Conservation (phyloP, 352 stramenopile species). For the Phytophthora vignae region DNA sequence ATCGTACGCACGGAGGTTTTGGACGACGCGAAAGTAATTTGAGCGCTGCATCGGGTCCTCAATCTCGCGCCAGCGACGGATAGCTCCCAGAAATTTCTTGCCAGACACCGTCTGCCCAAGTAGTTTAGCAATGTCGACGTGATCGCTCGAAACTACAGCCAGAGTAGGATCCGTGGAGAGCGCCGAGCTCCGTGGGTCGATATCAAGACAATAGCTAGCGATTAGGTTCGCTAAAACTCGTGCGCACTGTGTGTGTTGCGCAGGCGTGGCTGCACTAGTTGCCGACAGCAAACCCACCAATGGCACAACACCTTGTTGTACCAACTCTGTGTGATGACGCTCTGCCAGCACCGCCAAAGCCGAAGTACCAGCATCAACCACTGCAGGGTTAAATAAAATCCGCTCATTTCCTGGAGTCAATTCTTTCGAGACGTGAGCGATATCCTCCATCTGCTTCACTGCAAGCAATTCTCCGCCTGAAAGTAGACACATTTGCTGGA, state of each 20-base stretch:
- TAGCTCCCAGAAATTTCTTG: conserved; percentile 46
- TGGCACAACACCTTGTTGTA: conserved; percentile 69
- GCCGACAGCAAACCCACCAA: conserved; percentile 65
- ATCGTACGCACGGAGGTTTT: conserved; percentile 71
- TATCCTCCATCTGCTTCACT: conserved; percentile 81
- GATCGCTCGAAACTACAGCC: conserved; percentile 33
- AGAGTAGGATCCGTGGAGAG: conserved; percentile 25
- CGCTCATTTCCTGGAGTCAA: conserved; percentile 80
- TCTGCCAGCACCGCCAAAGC: conserved; percentile 77
- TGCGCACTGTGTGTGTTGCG: conserved; percentile 64
- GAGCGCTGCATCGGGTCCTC: conserved; percentile 79
- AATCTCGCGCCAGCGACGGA: conserved; percentile 50
- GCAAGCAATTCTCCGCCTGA: conserved; percentile 71
- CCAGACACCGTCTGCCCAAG: conserved; percentile 56
- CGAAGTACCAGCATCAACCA: conserved; percentile 72
- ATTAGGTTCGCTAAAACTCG: conserved; percentile 83
- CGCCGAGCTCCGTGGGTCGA: conserved; percentile 43
- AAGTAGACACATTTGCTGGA: conserved; percentile 73
- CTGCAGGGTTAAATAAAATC: conserved; percentile 71
- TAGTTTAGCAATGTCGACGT: conserved; percentile 64
- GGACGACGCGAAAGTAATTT: conserved; percentile 73
- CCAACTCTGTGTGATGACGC: conserved; percentile 68
- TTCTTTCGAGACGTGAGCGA: conserved; percentile 76
- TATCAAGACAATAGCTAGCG: conserved; percentile 55
- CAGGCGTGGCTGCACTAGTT: conserved; percentile 35